These are phyloP conservation scores for Lojkania enalia DNA, from an alignment of 2,329 filamentous ascomycete genomes.

Conservation along the genomic window DNA sequence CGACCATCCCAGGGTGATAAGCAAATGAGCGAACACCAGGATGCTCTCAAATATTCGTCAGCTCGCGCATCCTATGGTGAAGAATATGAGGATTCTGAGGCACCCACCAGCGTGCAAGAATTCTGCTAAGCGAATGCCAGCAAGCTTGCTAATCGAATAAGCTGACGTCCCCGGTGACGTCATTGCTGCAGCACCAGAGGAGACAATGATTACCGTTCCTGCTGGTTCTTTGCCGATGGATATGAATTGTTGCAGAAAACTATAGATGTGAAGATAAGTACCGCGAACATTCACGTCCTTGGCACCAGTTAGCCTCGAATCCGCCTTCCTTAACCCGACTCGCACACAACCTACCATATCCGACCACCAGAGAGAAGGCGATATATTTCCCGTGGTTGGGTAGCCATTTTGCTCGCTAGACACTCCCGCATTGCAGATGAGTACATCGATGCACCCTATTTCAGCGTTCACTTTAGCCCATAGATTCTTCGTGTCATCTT, in stretches of 20 bases:
- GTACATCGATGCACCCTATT: slow-evolving; percentile 11
- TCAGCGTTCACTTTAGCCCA: slow-evolving; percentile 13
- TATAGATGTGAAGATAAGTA: slow-evolving; percentile 12
- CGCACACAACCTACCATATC: slow-evolving; percentile 5
- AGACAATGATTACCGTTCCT: slow-evolving; percentile 19
- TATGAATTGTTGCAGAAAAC: slow-evolving; percentile 10
- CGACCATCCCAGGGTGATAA: slow-evolving; percentile 30
- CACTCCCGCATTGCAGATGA: slow-evolving; percentile 13
- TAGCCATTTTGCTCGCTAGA: slow-evolving; percentile 4
- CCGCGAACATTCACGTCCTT: slow-evolving; percentile 16
- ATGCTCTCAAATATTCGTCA: slow-evolving; percentile 16
- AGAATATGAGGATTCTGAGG: neutral
- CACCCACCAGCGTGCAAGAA: slow-evolving; percentile 12
- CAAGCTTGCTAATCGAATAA: slow-evolving; percentile 19
- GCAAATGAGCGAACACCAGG: slow-evolving; percentile 28
- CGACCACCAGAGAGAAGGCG: slow-evolving; percentile 10
- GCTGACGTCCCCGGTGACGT: slow-evolving; percentile 17
- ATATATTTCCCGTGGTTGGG: slow-evolving; percentile 4
- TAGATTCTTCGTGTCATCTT: slow-evolving; percentile 12
- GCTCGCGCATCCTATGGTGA: too few relatives aligned
- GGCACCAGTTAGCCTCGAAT: neutral
- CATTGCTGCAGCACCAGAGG: slow-evolving; percentile 13
- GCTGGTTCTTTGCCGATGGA: slow-evolving; percentile 2
- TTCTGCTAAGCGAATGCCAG: slow-evolving; percentile 12
- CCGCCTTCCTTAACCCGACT: neutral